A percentile compares a stretch with the other conserved stretches of the same genome.
Conservation (phyloP, 2,329 filamentous ascomycete species). For the Exophiala aquamarina region DNA sequence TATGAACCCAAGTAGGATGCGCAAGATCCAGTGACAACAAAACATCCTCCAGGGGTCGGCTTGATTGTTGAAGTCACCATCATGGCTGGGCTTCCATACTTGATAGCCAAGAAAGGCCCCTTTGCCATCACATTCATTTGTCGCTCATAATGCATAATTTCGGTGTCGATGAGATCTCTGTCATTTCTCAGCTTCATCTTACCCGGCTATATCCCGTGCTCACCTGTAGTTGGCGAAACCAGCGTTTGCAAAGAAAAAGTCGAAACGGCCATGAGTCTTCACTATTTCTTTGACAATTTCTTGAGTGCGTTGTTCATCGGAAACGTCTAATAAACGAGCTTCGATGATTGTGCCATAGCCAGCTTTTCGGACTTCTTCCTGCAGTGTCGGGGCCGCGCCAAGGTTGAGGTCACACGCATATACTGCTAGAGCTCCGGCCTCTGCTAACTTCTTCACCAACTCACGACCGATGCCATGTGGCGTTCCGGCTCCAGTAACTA, state of each 20-base stretch:
- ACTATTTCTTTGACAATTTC: constrained; percentile 11
- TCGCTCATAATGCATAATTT: constrained; percentile 9
- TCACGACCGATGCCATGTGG: constrained; percentile 31
- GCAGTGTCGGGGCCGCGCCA: constrained; percentile 3
- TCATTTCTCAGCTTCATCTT: not conserved
- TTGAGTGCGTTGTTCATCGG: constrained; percentile 9
- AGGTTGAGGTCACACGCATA: constrained; percentile 16
- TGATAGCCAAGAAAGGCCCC: constrained; percentile 11
- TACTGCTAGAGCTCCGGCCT: constrained; percentile 10
- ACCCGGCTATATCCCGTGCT: not conserved
- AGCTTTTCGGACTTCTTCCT: constrained; percentile 9
- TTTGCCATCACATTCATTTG: constrained; percentile 17
- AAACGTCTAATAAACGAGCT: constrained; percentile 9
- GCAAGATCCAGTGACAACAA: constrained; percentile 14
- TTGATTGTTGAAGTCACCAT: constrained; percentile 14
- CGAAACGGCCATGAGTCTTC: constrained; percentile 11
- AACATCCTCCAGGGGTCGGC: constrained; percentile 7
- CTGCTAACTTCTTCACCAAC: constrained; percentile 24
- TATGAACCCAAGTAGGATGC: constrained; percentile 10
- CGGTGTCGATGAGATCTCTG: constrained; percentile 12
- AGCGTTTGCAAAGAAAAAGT: constrained; percentile 19
- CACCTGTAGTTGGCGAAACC: constrained; percentile 15
- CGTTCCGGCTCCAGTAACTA: constrained; percentile 32
- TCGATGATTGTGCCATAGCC: constrained; percentile 7
- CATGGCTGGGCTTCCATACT: constrained; percentile 17